Percentiles rank a stretch among this genome's conserved stretches.
Conservation (phyloP, 2,329 filamentous ascomycete genomes). For the Exophiala dermatitidis region DNA sequence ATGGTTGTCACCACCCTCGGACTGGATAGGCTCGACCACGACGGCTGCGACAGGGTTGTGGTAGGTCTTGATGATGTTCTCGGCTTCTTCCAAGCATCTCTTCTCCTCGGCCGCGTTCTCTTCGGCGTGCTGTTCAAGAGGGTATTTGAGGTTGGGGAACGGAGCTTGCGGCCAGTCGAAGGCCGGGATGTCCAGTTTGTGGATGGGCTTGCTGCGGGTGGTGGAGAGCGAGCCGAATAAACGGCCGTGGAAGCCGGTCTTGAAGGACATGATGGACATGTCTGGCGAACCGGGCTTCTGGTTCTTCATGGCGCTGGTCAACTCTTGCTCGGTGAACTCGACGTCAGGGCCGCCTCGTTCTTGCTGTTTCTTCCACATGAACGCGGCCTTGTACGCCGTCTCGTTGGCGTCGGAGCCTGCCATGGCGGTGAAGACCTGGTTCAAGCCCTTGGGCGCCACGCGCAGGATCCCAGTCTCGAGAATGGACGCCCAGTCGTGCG, state of each 20-base stretch:
- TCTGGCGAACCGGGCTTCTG: slow-evolving; percentile 67
- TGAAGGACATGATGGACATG: slow-evolving; percentile 83
- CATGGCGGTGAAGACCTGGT: slow-evolving; percentile 87
- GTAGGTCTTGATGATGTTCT: slow-evolving; percentile 71
- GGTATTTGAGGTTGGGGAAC: slow-evolving; percentile 81
- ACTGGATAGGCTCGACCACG: slow-evolving; percentile 84
- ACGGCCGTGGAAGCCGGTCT: slow-evolving; percentile 80
- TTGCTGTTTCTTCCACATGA: slow-evolving; percentile 80
- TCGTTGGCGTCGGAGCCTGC: slow-evolving; percentile 90
- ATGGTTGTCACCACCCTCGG: slow-evolving; percentile 91
- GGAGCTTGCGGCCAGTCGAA: slow-evolving; percentile 92
- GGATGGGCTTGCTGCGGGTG: slow-evolving; percentile 85
- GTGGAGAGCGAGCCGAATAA: slow-evolving; percentile 82
- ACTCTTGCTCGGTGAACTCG: slow-evolving; percentile 73
- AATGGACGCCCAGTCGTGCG: slow-evolving; percentile 72
- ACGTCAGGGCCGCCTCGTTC: slow-evolving; percentile 70
- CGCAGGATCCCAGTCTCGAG: slow-evolving; percentile 73
- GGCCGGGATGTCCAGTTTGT: slow-evolving; percentile 89
- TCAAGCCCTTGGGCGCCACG: slow-evolving; percentile 71
- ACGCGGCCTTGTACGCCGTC: slow-evolving; percentile 88
- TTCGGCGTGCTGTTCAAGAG: slow-evolving; percentile 67
- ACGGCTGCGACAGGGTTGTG: slow-evolving; percentile 74
- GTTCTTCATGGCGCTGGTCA: slow-evolving; percentile 71
- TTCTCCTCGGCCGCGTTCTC: slow-evolving; percentile 80
- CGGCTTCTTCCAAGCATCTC: slow-evolving; percentile 73